Evolutionary conservation across 1,284 basidiomycete species (phyloP), one percentile per base, ranked within the genome.

Genomic region (Waitea zeae): DNA sequence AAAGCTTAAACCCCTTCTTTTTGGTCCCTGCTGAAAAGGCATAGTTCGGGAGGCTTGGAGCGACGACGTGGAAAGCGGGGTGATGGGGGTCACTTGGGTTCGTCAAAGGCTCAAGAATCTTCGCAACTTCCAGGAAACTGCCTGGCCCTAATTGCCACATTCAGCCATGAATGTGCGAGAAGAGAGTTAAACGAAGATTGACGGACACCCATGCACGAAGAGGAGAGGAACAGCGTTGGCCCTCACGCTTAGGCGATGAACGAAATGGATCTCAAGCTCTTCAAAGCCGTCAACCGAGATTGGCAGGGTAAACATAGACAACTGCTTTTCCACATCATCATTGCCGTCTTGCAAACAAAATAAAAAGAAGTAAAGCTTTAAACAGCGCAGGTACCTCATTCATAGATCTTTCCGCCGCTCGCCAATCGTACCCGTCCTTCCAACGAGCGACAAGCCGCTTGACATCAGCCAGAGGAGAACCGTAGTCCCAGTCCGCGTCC

Each of bases 181-280:
- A 4, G 36, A 29, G 12, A 36, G 12, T 30, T 15, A 29, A 20
- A 29, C 7, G 12, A 12, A 2, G 12, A 32, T n/a, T n/a, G n/a
- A 56, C 59, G 41, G 38, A 66, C 66, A 70, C 14, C 66, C 66
- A 44, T 70, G 67, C 11, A 66, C 57, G 39, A 68, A 68, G 5
- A 69, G 44, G 17, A 70, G 43, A 3, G 67, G 67, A 19, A 70
- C 59, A 0, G 67, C 65, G 14, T 49, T 47, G 35, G 47, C 44
- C 3, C 51, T 42, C 13, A 38, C 37, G 43, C 66, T 67, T 42
- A 49, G 50, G 50, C 63, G 52, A 44, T 71, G 64, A 4, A 70
- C 54, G 37, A 64, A 70, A 41, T 71, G 65, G 3, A 70, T 47
- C 33, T 58, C 59, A 36, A 69, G 45, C 58, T 26, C 22, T 26